Percentiles rank a stretch among this genome's conserved stretches.
Conservation (phyloP, 2,329 filamentous ascomycete genomes). For the Talaromyces sp. region DNA sequence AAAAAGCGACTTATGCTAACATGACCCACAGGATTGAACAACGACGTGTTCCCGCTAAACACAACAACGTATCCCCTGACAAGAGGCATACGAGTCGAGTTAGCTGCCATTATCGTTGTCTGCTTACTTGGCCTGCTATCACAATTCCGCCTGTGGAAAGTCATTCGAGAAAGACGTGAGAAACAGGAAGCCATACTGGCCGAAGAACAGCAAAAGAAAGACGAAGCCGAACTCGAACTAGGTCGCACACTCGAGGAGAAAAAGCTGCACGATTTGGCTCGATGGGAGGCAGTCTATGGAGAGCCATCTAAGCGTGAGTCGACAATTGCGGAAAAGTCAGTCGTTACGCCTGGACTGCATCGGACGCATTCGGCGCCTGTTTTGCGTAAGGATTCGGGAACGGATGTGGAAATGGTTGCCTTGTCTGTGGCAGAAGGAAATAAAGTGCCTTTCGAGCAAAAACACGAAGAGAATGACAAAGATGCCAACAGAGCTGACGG, state of each 20-base stretch:
- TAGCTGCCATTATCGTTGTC: slow-evolving; percentile 70
- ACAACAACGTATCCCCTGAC: slow-evolving; percentile 79
- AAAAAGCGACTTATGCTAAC: slow-evolving; percentile 10
- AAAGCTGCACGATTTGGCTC: slow-evolving; percentile 37
- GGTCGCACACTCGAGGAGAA: slow-evolving; percentile 53
- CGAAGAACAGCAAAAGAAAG: slow-evolving; percentile 51
- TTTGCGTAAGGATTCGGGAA: background rate
- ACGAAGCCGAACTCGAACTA: slow-evolving; percentile 62
- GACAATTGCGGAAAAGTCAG: background rate
- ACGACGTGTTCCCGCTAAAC: slow-evolving; percentile 69
- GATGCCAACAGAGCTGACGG: background rate
- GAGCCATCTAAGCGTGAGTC: slow-evolving; percentile 32
- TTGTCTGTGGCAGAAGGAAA: background rate
- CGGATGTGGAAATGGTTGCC: slow-evolving; percentile 1
- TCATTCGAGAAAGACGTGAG: slow-evolving; percentile 55
- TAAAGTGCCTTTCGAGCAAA: background rate
- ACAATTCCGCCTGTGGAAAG: slow-evolving; percentile 78
- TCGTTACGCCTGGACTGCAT: background rate
- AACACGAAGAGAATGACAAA: background rate
- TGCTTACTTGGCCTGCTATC: slow-evolving; percentile 71
- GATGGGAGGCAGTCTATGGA: slow-evolving; percentile 77
- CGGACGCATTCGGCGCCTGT: background rate
- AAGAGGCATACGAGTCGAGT: slow-evolving; percentile 77
- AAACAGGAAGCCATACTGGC: slow-evolving; percentile 41
- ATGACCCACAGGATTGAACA: slow-evolving; percentile 56